Conservation (phyloP, 805 yeast species). For the Saccharomycopsis synnaedendra region DNA sequence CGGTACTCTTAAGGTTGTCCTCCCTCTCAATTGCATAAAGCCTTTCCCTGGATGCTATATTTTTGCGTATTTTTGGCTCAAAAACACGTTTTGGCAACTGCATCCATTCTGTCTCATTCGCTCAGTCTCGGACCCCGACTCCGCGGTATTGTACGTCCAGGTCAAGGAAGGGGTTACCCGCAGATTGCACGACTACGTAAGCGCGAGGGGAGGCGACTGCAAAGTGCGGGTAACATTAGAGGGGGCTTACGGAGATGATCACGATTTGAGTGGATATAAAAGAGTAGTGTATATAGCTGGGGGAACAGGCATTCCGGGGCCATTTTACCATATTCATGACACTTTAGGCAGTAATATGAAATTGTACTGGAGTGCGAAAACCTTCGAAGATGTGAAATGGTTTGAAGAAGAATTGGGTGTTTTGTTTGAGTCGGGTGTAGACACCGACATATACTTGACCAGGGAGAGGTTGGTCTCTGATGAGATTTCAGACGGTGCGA, state of each 20-base stretch:
- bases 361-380: conserved; percentile 5
- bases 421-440: background rate
- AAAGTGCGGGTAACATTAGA: conserved; percentile 5
- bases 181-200: background rate
- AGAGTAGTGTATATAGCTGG: conserved; percentile 8
- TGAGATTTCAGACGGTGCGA: too few species aligned
- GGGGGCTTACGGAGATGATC: conserved; percentile 8
- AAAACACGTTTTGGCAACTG: conserved; percentile 6
- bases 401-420: background rate
- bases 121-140: background rate
- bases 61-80: conserved; percentile 6
- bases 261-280: background rate
- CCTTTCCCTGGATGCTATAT: conserved; percentile 8
- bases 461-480: background rate
- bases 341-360: background rate
- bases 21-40: background rate
- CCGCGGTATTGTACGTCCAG: conserved; percentile 3
- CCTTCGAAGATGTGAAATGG: background rate
- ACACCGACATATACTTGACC: conserved; percentile 4
- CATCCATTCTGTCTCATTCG: conserved; percentile 10
- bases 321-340: conserved; percentile 3
- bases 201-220: background rate
- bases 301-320: conserved; percentile 12
- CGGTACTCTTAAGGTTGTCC: background rate
- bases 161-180: conserved; percentile 9